Percentiles rank a stretch among this genome's conserved stretches.
Evolutionary conservation across 345 rosid species (phyloP).

Genomic region (Passiflora organensis): DNA sequence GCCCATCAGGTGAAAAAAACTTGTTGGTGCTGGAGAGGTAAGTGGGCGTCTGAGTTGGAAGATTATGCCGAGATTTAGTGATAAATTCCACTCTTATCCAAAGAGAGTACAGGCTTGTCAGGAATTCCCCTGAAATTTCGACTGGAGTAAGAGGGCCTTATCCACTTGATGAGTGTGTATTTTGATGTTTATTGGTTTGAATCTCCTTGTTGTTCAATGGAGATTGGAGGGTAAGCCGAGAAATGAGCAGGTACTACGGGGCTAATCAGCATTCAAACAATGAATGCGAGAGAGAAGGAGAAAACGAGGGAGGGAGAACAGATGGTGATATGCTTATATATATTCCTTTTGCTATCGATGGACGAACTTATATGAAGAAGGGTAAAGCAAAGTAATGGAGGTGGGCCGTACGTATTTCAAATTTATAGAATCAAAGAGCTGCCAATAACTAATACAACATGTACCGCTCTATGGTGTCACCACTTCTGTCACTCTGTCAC

Average conservation of each 20-base stretch:
- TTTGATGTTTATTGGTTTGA: background rate
- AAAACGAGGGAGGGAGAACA: conserved; percentile 8
- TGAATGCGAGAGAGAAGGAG: conserved; percentile 20
- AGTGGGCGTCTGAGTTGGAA: conserved; percentile 12
- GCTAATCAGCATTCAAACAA: conserved; percentile 39
- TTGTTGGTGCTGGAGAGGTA: conserved; percentile 17
- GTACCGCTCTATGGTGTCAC: too few relatives aligned
- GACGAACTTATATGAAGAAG: conserved; percentile 10
- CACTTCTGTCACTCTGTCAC: too few relatives aligned
- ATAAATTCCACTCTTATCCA: conserved; percentile 14
- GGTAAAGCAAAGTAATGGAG: background rate
- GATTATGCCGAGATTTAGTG: conserved; percentile 27
- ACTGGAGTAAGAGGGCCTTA: conserved; percentile 42
- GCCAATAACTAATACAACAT: too few relatives aligned
- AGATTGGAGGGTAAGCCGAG: conserved; percentile 39
- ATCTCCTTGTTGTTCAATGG: too few relatives aligned
- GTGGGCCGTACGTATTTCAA: conserved; percentile 14
- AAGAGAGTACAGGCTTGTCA: conserved; percentile 14
- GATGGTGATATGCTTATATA: conserved; percentile 42
- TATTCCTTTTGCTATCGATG: conserved; percentile 32
- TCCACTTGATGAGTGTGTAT: conserved; percentile 40
- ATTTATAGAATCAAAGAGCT: too few relatives aligned
- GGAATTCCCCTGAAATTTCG: conserved; percentile 19
- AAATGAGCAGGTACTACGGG: conserved; percentile 43
- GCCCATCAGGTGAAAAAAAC: conserved; percentile 3